Evolutionary conservation across 768 basidiomycete genomes (phyloP).

Genomic region (Amanita inopinata): DNA sequence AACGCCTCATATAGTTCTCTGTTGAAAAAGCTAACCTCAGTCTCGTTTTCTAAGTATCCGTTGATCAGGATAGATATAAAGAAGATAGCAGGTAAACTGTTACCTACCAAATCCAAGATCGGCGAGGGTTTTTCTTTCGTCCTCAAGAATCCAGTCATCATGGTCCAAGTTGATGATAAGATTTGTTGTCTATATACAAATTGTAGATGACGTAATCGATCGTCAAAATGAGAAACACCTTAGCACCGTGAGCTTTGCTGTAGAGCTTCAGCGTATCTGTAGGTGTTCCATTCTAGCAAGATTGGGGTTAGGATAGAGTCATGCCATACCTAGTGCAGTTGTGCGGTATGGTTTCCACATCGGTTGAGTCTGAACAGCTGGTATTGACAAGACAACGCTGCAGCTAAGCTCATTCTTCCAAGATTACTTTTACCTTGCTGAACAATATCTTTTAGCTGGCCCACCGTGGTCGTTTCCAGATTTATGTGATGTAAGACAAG

Average conservation of each 20-base stretch:
- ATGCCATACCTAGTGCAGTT: conserved; percentile 50
- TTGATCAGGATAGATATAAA: background rate
- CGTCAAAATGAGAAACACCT: conserved; percentile 38
- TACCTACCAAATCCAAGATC: conserved; percentile 71
- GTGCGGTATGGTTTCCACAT: conserved; percentile 89
- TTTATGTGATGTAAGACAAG: conserved; percentile 79
- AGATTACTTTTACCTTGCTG: conserved; percentile 40
- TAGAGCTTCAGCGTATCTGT: conserved; percentile 92
- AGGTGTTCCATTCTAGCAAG: conserved; percentile 8
- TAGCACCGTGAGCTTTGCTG: conserved; percentile 88
- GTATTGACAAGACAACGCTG: conserved; percentile 2
- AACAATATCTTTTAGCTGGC: conserved; percentile 63
- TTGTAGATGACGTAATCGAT: background rate
- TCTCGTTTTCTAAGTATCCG: conserved; percentile 78
- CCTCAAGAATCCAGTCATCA: conserved; percentile 84
- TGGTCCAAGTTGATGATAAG: conserved; percentile 96
- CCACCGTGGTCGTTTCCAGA: conserved; percentile 71
- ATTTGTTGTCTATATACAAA: conserved; percentile 69
- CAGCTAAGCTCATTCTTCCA: background rate
- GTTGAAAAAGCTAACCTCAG: conserved; percentile 90
- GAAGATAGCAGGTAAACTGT: background rate
- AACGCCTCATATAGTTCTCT: conserved; percentile 67
- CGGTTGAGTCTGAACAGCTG: conserved; percentile 65
- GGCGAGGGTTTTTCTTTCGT: conserved; percentile 55
- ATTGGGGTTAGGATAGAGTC: conserved; percentile 4